Base-by-base conservation (phyloP, 192 early-diverging fungal species). In the Oehlia diaphana region DNA sequence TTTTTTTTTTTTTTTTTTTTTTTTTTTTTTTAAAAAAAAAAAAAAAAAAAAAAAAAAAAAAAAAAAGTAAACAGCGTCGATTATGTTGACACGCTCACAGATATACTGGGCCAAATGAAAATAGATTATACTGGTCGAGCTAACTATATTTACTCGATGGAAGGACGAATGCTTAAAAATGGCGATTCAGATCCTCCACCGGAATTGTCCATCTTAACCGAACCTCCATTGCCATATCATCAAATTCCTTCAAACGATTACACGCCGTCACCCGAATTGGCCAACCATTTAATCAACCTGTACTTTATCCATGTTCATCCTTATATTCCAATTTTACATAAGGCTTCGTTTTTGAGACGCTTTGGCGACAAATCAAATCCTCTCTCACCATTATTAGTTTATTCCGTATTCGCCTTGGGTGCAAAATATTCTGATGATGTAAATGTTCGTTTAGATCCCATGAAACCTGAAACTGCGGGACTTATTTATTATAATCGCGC, bases 271-370 rank as follows among this genome's bases (percentile, higher is more conserved):
- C 64, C 76, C 0, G 76, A 77, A 33, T 63, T 77, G 42, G 28
- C 42, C 33, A 23, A 39, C 26, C 67, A 85, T 62, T 42, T 85
- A 13, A 81, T 88, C 10, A 82, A 86, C 16, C 49, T 81, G 3
- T 90, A 90, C 58, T 90, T 90, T 63, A 67, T 83, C 21, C 80
- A 89, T 80, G 84, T 90, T 2, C 89, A 90, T 67, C 86, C 83
- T 8, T 89, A 89, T 64, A 61, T 84, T 21, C 87, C 88, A 4
- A 82, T 90, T 31, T 72, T 90, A 2, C 87, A 90, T 64, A 87
- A 88, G 31, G 81, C 83, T 4, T 65, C 76, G 9, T 90, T 90
- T 81, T 47, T 87, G 26, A 79, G 85, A 28, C 82, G 87, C 23
- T 80, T 90, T 33, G 66, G 78, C 33, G 81, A 81, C 53, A 80